phyloP scores from a whole-genome alignment of 169 alveolate species.

The Eimeria acervulina region DNA sequence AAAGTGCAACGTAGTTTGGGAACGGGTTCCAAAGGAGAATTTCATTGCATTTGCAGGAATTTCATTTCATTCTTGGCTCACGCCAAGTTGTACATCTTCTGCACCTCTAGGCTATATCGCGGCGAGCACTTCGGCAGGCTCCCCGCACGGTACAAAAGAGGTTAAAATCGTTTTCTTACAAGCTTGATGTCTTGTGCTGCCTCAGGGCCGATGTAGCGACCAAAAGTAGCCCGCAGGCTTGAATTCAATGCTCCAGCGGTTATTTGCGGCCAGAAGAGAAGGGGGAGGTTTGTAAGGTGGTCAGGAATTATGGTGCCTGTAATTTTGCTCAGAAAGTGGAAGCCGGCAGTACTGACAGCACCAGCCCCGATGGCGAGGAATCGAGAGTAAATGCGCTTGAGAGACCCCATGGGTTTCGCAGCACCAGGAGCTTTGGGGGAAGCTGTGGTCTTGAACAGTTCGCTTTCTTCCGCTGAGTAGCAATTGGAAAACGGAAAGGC shows the following conservation, averaged over 20 bases:
- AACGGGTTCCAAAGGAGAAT: neutral
- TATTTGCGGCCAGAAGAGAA: conserved; percentile 61
- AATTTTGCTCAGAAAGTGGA: conserved; percentile 20
- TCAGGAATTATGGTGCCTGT: conserved; percentile 56
- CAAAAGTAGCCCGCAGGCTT: conserved; percentile 12
- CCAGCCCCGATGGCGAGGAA: conserved; percentile 35
- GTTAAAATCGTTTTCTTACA: neutral
- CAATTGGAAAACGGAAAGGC: neutral
- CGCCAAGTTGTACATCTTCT: neutral
- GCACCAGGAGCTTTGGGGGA: neutral
- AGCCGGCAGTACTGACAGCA: conserved; percentile 59
- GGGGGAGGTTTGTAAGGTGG: conserved; percentile 33
- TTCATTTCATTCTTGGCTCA: neutral
- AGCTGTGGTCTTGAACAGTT: neutral
- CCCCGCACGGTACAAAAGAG: neutral
- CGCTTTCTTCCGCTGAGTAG: conserved; percentile 15
- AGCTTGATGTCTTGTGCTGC: conserved; percentile 48
- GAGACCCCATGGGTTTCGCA: conserved; percentile 43
- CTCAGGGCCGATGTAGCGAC: neutral
- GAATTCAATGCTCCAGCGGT: conserved; percentile 18
- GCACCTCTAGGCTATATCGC: neutral
- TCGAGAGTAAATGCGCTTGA: conserved; percentile 28
- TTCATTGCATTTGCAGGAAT: neutral
- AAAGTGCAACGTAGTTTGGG: neutral
- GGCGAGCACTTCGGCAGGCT: neutral